Base-by-base conservation (phyloP, 164 flowering plant genomes). In the Tetrastigma voinierianum region DNA sequence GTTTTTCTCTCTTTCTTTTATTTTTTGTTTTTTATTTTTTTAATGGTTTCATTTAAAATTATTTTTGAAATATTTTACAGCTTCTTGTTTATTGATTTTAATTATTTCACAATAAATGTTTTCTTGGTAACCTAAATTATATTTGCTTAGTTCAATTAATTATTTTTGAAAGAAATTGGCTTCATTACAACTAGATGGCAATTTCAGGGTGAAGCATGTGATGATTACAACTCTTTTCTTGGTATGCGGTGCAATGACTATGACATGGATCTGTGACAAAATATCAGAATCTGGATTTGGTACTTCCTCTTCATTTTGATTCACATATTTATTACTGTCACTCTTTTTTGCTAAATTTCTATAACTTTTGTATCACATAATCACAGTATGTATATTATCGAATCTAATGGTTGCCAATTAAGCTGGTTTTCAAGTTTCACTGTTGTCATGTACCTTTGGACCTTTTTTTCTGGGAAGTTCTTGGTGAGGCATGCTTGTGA, bases 251-350 rank as follows among this genome's bases (percentile, higher is more conserved):
- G 99, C 99, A 46, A 91, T 93, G 98, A 81, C 90, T 59, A 87
- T 84, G 76, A 76, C 90, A 67, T 93, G 99, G 99, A 93, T 96
- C 52, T 91, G 97, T 77, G 98, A 96, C 67, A 87, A 83, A 67
- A 90, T 96, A 69, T 65, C 98, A 63, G 98, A 96, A 70, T 80
- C 97, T 75, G 98, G 99, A 75, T 96, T 96, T 76, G 99, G 99
- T 96, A 92, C n/a, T 53, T 14, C 20, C 23, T 19, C 25, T 44
- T 3, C 32, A 25, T 25, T 25, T 6, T 25, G 32, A 25, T 25
- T 25, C 32, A 25, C 32, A 25, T 25, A 25, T 25, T 25, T 25
- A 25, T 25, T 25, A 25, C 32, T 25, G 32, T 25, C 32, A 25
- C 32, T 25, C 32, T 25, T 25, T 25, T 25, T 25, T 25, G 5